Percentiles rank a stretch among this genome's conserved stretches.
phyloP scores from a whole-genome alignment of 2,329 filamentous ascomycete genomes.

The Sclerotinia subarctica region DNA sequence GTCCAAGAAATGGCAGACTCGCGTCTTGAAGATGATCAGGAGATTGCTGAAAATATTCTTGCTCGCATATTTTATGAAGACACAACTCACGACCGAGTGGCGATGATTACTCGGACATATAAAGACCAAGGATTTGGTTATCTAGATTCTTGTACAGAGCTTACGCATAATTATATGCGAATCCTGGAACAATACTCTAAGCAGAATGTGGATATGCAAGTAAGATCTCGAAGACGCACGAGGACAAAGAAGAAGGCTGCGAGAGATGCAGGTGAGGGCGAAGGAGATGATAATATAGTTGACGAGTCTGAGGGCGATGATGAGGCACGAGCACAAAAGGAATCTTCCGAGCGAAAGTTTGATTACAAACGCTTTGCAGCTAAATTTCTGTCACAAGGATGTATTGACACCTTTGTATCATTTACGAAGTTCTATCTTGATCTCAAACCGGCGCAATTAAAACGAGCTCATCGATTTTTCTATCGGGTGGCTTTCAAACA shows the following conservation, averaged over 20 bases:
- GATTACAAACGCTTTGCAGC: conserved; percentile 82
- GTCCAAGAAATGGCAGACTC: conserved; percentile 90
- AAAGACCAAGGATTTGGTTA: conserved; percentile 94
- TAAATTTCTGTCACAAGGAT: conserved; percentile 78
- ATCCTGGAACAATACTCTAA: conserved; percentile 93
- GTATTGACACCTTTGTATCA: conserved; percentile 82
- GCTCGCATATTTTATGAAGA: conserved; percentile 99
- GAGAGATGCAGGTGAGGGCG: conserved; percentile 43
- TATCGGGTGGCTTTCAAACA: conserved; percentile 94
- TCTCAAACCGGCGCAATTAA: conserved; percentile 74
- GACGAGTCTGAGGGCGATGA: conserved; percentile 75
- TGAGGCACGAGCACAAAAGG: conserved; percentile 64
- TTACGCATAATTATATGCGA: conserved; percentile 85
- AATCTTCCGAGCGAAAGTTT: conserved; percentile 82
- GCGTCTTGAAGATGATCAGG: conserved; percentile 84
- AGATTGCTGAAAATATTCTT: conserved; percentile 96
- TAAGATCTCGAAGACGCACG: conserved; percentile 74
- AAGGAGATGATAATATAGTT: conserved; percentile 48
- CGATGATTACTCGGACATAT: conserved; percentile 77
- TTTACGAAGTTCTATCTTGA: conserved; percentile 81
- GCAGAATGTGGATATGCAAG: conserved; percentile 89
- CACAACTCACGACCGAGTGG: conserved; percentile 82
- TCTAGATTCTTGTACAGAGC: conserved; percentile 85
- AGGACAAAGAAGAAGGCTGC: conserved; percentile 69
- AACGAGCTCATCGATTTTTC: conserved; percentile 89